Evolutionary conservation across 2,329 filamentous ascomycete genomes (phyloP).

Genomic region (Diaporthe velutina): DNA sequence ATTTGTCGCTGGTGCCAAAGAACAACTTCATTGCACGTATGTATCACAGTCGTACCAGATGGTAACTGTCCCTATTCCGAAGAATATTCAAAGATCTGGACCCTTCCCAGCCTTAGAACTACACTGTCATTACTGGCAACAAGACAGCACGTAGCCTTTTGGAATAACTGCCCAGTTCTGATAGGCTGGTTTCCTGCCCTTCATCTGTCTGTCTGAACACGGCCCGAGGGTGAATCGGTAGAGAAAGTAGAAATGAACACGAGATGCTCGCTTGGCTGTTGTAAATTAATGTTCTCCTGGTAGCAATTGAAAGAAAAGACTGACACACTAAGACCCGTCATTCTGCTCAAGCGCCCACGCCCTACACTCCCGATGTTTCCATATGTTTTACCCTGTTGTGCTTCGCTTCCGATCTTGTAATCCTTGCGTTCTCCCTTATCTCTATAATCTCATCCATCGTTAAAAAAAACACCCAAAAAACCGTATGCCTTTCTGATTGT

Average conservation of each 20-base stretch:
- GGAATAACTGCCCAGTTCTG: background rate
- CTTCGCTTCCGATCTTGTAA: conserved; percentile 23
- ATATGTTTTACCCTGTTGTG: background rate
- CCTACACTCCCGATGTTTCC: background rate
- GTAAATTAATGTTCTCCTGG: conserved; percentile 22
- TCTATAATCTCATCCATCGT: conserved; percentile 23
- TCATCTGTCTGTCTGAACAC: background rate
- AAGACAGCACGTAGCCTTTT: no score
- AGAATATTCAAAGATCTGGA: background rate
- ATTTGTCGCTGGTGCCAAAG: background rate
- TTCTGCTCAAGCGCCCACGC: conserved; percentile 6
- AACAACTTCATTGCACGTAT: background rate
- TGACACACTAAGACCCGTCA: conserved; percentile 29
- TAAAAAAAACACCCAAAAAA: background rate
- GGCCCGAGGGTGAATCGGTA: background rate
- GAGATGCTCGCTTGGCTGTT: conserved; percentile 21
- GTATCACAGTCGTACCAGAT: no score
- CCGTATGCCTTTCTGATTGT: background rate
- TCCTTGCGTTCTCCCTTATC: conserved; percentile 3
- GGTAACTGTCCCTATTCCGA: background rate
- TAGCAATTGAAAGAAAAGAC: conserved; percentile 24
- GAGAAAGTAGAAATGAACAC: background rate
- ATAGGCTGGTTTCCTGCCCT: background rate
- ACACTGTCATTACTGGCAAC: no score
- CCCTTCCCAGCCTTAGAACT: no score